phyloP scores from a whole-genome alignment of 2,329 filamentous ascomycete species.

The Grosmannia penicillata region DNA sequence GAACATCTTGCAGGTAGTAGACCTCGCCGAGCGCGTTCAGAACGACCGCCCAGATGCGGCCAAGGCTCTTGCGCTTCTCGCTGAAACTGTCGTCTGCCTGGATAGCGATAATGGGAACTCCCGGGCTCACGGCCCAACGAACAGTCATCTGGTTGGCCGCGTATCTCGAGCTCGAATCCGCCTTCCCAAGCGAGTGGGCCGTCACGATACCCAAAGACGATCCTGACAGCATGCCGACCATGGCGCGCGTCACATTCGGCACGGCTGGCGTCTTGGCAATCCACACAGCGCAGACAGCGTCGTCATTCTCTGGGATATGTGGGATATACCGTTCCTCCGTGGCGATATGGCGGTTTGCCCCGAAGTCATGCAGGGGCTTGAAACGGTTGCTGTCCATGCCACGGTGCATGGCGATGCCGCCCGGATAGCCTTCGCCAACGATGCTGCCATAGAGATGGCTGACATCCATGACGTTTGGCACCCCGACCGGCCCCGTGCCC shows the following conservation, averaged over 20 bases:
- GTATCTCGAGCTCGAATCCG: conserved; percentile 44
- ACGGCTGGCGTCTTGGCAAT: conserved; percentile 70
- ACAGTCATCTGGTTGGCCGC: conserved; percentile 67
- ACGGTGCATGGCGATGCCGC: conserved; percentile 67
- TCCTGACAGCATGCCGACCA: conserved; percentile 70
- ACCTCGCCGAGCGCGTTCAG: conserved; percentile 88
- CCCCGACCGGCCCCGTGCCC: conserved; percentile 61
- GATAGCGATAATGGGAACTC: conserved; percentile 71
- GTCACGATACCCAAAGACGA: conserved; percentile 74
- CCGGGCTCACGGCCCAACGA: conserved; percentile 81
- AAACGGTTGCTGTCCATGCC: conserved; percentile 60
- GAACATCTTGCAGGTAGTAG: conserved; percentile 66
- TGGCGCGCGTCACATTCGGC: conserved; percentile 55
- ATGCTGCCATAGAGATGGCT: conserved; percentile 75
- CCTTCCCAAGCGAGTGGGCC: conserved; percentile 59
- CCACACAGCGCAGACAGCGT: conserved; percentile 72
- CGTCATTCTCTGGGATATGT: conserved; percentile 51
- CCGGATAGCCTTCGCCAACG: conserved; percentile 74
- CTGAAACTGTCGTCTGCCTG: conserved; percentile 74
- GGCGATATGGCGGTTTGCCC: conserved; percentile 37
- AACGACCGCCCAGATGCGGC: conserved; percentile 79
- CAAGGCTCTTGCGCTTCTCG: conserved; percentile 49
- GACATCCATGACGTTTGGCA: conserved; percentile 80
- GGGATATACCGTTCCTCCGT: conserved; percentile 61
- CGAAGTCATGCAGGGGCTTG: conserved; percentile 49